A percentile compares a stretch with the other conserved stretches of the same genome.
Conservation (phyloP, 768 basidiomycete species). For the Cyathus striatus region DNA sequence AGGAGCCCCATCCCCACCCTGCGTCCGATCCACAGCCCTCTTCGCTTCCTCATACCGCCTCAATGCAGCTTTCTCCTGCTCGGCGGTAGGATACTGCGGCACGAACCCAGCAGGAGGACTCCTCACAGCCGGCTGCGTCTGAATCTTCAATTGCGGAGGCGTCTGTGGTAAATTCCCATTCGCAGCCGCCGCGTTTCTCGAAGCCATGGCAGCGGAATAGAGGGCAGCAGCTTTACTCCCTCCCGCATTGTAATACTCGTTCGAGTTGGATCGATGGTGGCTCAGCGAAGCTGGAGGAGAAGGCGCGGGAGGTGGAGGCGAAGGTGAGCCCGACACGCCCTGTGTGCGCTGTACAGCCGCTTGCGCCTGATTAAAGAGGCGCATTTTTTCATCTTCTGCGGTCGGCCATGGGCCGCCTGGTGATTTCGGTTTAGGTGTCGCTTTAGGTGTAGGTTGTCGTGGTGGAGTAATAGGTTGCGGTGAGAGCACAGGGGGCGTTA, state of each 20-base stretch:
- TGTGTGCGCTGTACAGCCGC: slow-evolving; percentile 60
- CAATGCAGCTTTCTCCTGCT: slow-evolving; percentile 72
- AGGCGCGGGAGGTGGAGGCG: slow-evolving; percentile 15
- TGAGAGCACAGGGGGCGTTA: too few species aligned
- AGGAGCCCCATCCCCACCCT: slow-evolving; percentile 33
- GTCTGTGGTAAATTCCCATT: slow-evolving; percentile 6
- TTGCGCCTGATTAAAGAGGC: slow-evolving; percentile 66
- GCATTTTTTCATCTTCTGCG: slow-evolving; percentile 73
- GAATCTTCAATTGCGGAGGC: too few species aligned
- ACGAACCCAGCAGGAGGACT: slow-evolving; percentile 14
- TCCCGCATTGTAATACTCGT: slow-evolving; percentile 9
- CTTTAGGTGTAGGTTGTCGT: slow-evolving; percentile 10
- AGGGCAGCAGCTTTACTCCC: slow-evolving; percentile 12
- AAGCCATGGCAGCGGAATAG: slow-evolving; percentile 27
- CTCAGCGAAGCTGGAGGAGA: slow-evolving; percentile 16
- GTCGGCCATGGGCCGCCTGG: slow-evolving; percentile 44
- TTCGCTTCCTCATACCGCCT: slow-evolving; percentile 67
- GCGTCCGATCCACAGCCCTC: slow-evolving; percentile 60
- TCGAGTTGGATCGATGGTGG: neutral
- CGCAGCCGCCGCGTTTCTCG: slow-evolving; percentile 17
- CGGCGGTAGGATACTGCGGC: slow-evolving; percentile 57
- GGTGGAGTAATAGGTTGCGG: slow-evolving; percentile 15
- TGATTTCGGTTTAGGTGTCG: slow-evolving; percentile 9
- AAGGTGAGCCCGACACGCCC: slow-evolving; percentile 23
- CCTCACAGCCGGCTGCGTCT: too few species aligned